These are phyloP conservation scores for Plantago major DNA, from an alignment of 257 asterid genomes.

Conservation along the genomic window DNA sequence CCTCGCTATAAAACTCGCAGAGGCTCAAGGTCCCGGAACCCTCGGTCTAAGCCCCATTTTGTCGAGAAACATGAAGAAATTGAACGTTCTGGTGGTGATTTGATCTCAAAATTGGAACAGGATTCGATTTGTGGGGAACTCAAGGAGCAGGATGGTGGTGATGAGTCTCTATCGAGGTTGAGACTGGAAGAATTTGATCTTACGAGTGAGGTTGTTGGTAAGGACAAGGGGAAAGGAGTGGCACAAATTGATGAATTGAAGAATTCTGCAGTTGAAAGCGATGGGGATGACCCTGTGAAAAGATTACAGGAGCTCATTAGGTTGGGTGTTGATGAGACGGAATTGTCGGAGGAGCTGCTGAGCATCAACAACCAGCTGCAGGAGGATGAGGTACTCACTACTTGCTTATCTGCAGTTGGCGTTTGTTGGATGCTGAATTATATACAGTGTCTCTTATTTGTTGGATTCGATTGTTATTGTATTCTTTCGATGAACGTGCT, in stretches of 20 bases:
- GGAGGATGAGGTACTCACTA: slow-evolving; percentile 67
- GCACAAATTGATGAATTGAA: slow-evolving; percentile 19
- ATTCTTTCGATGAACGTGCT: neutral
- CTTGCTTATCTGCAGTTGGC: too few species aligned
- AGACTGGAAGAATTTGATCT: slow-evolving; percentile 5
- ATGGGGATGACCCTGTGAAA: slow-evolving; percentile 32
- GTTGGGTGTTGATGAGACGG: slow-evolving; percentile 37
- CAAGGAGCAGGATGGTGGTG: slow-evolving; percentile 19
- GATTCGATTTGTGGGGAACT: slow-evolving; percentile 10
- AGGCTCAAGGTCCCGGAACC: slow-evolving; percentile 21
- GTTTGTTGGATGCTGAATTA: too few species aligned
- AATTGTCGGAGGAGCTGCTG: slow-evolving; percentile 48
- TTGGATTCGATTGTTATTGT: slow-evolving; percentile 6
- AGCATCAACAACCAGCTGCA: slow-evolving; percentile 62
- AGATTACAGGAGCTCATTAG: slow-evolving; percentile 45
- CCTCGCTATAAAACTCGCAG: slow-evolving; percentile 14
- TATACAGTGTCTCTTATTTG: neutral
- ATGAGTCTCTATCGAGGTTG: slow-evolving; percentile 17
- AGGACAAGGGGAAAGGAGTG: slow-evolving; percentile 14
- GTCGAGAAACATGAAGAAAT: slow-evolving; percentile 23
- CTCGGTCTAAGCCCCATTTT: slow-evolving; percentile 17
- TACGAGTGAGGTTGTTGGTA: slow-evolving; percentile 19
- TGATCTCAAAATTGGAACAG: slow-evolving; percentile 9
- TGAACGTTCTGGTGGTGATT: slow-evolving; percentile 18
- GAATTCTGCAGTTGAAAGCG: slow-evolving; percentile 16